phyloP scores from a whole-genome alignment of 177 flowering plant species.

The Vitis hybrid region DNA sequence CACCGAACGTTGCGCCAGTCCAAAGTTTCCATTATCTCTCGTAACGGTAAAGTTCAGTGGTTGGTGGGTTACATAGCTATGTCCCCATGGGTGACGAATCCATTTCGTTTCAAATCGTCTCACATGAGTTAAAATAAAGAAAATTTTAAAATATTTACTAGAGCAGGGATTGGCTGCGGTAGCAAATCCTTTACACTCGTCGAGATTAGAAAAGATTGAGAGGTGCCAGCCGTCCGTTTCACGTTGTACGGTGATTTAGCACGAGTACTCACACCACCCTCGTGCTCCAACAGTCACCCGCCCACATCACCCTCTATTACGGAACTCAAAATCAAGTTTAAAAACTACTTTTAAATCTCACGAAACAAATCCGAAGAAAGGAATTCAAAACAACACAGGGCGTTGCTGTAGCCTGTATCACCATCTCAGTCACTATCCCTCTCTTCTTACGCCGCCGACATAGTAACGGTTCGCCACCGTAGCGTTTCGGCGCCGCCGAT shows the following conservation, averaged over 20 bases:
- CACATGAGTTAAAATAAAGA: not conserved
- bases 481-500: conserved; percentile 32
- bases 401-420: not conserved
- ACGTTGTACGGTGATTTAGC: conserved; percentile 2
- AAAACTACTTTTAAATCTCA: too few species aligned
- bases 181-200: not conserved
- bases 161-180: not conserved
- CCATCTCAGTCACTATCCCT: conserved; percentile 13
- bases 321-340: conserved; percentile 4
- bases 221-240: conserved; percentile 7
- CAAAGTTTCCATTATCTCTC: too few species aligned
- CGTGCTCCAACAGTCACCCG: not conserved
- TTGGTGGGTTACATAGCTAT: not conserved
- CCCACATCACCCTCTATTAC: not conserved
- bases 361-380: not conserved
- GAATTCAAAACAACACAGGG: conserved; percentile 15
- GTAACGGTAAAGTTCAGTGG: too few species aligned
- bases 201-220: too few species aligned
- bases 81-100: not conserved
- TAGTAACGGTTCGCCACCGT: conserved; percentile 35
- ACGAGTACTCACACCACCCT: not conserved
- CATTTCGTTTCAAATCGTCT: not conserved
- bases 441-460: conserved; percentile 32
- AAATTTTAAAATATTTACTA: not conserved
- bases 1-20: not conserved